Evolutionary conservation across 108 stramenopile species (phyloP).

Genomic region (Conticribra weissflogii): DNA sequence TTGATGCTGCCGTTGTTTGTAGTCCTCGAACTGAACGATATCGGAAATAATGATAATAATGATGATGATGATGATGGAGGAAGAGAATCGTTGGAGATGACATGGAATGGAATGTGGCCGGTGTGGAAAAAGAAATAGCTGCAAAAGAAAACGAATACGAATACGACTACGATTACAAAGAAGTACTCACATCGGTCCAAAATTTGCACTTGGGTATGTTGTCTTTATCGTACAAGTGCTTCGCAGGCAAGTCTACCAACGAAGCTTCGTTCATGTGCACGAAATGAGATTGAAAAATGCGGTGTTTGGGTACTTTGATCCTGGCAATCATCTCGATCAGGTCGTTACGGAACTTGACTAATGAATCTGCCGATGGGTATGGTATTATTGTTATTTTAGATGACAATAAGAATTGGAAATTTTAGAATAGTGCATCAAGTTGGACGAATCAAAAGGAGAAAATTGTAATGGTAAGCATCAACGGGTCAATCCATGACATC

Average conservation of each 20-base stretch:
- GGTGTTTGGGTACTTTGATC: conserved; percentile 84
- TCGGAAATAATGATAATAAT: no score
- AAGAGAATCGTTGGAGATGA: no score
- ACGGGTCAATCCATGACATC: no score
- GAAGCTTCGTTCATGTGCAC: conserved; percentile 22
- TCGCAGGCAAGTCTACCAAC: conserved; percentile 8
- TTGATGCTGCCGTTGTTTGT: conserved; percentile 18
- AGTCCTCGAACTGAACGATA: conserved; percentile 22
- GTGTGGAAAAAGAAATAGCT: no score
- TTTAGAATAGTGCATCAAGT: neutral
- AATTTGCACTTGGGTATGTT: conserved; percentile 23
- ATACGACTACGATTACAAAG: neutral
- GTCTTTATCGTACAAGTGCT: conserved; percentile 10
- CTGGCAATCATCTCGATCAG: conserved; percentile 80
- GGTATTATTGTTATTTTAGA: neutral
- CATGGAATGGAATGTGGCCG: no score
- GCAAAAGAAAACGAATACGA: neutral
- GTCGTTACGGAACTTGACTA: conserved; percentile 80
- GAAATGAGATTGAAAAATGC: conserved; percentile 61
- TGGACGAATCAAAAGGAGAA: neutral
- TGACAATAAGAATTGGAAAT: neutral
- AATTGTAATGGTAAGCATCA: no score
- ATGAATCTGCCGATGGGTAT: conserved; percentile 36
- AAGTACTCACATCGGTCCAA: conserved; percentile 5
- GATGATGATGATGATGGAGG: no score